A percentile compares a stretch with the other conserved stretches of the same genome.
phyloP scores from a whole-genome alignment of 106 monocot genomes.

The Triglochin maritima region DNA sequence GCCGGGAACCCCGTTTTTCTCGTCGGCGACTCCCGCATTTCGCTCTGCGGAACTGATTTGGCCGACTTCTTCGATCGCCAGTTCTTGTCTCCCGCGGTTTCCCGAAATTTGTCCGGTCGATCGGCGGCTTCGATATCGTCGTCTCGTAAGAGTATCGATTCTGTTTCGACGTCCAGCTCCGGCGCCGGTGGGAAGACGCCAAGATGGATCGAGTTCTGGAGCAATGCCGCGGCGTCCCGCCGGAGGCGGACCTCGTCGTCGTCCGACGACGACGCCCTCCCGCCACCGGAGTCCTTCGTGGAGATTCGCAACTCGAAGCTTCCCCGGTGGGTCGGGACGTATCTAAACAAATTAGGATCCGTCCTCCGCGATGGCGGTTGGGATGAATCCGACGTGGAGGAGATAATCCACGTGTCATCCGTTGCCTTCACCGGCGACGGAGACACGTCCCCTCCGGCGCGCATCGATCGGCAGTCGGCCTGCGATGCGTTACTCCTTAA shows the following conservation, averaged over 20 bases:
- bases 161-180: background rate
- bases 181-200: conserved; percentile 4
- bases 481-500: conserved; percentile 27
- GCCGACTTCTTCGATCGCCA: conserved; percentile 31
- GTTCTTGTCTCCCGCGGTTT: background rate
- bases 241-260: conserved; percentile 22
- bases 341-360: conserved; percentile 19
- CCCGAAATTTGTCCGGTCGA: background rate
- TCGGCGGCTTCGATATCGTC: conserved; percentile 1
- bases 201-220: conserved; percentile 61
- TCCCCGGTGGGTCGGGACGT: conserved; percentile 29
- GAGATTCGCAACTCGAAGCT: conserved; percentile 17
- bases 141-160: conserved; percentile 16
- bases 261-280: background rate
- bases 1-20: conserved; percentile 48
- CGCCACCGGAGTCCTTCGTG: conserved; percentile 14
- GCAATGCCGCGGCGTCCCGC: conserved; percentile 21
- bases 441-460: no score
- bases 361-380: conserved; percentile 30
- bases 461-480: conserved; percentile 16
- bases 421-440: background rate
- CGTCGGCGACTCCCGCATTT: conserved; percentile 20
- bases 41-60: conserved; percentile 24
- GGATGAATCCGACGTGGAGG: conserved; percentile 29
- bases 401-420: conserved; percentile 32